Percentiles rank a stretch among this genome's conserved stretches.
Conservation (phyloP, 495 filamentous ascomycete species). For the Neurospora hispaniola region DNA sequence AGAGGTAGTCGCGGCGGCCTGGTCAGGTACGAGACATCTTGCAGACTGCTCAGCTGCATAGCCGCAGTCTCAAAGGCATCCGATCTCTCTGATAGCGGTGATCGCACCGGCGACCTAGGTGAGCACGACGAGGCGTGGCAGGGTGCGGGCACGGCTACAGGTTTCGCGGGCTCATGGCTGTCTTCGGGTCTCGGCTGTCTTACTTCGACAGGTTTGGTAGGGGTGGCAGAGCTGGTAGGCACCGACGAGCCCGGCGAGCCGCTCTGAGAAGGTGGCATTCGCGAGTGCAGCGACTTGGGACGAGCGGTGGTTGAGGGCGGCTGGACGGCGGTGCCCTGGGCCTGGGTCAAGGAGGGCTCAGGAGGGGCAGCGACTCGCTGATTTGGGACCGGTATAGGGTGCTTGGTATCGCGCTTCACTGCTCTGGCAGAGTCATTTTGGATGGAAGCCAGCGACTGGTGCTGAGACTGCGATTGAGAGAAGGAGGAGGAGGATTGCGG, state of each 20-base stretch:
- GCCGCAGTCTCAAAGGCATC: slow-evolving; percentile 27
- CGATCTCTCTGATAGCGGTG: slow-evolving; percentile 24
- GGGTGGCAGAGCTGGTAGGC: slow-evolving; percentile 17
- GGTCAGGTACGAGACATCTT: slow-evolving; percentile 50
- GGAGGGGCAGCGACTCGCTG: slow-evolving; percentile 40
- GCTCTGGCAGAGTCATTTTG: slow-evolving; percentile 17
- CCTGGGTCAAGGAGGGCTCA: slow-evolving; percentile 43
- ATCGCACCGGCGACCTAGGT: slow-evolving; percentile 15
- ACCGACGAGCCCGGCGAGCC: slow-evolving; percentile 26
- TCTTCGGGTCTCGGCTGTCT: slow-evolving; percentile 11
- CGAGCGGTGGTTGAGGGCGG: slow-evolving; percentile 30
- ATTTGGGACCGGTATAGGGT: slow-evolving; percentile 23
- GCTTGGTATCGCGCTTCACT: slow-evolving; percentile 21
- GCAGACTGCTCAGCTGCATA: slow-evolving; percentile 33
- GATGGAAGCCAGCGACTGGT: slow-evolving; percentile 9
- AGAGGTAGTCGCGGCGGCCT: slow-evolving; percentile 81
- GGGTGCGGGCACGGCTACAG: slow-evolving; percentile 40
- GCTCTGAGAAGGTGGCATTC: slow-evolving; percentile 26
- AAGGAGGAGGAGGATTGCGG: slow-evolving; percentile 10
- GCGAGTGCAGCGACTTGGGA: slow-evolving; percentile 26
- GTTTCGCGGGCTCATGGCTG: slow-evolving; percentile 28
- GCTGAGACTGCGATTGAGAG: slow-evolving; percentile 9
- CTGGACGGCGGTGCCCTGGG: slow-evolving; percentile 34
- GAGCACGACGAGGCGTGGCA: slow-evolving; percentile 19
- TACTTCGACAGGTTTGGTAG: slow-evolving; percentile 27